Evolutionary conservation across 2,329 filamentous ascomycete genomes (phyloP), one percentile per base, ranked within the genome.

Genomic region (Cladosporium cucumerinum): DNA sequence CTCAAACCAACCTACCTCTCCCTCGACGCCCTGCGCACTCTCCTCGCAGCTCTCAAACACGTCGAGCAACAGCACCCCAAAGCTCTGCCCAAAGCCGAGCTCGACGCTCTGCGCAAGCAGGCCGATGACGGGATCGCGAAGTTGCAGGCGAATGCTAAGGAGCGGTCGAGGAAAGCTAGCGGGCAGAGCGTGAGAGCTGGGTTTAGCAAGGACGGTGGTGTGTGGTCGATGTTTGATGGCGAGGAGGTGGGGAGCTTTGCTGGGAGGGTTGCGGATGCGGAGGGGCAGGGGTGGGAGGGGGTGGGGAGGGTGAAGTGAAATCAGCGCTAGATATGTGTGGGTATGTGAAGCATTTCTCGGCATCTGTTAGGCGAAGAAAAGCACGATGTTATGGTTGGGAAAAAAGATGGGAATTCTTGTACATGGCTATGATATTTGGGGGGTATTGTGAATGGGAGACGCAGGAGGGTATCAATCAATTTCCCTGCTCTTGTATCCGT

Each of bases 211-310:
- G 65, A 65, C 10, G 59, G 25, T 12, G 61, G 55, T 30, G 25
- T 71, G 2, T 65, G 57, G 48, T 55, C 57, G n/a, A 66, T 60
- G 51, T 26, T 72, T 30, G 46, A 43, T 39, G 61, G 48, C 1
- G 64, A 69, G 28, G 58, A 48, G 18, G 25, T 72, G 30, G 59
- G 61, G 3, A 30, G 11, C 1, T 73, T 75, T 64, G 69, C 65
- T 18, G 64, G 69, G 51, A 64, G 52, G 28, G 67, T 72, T 12
- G 67, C 67, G 25, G 65, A 58, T 39, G 65, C 69, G 28, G 73
- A 69, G 49, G 68, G 52, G 26, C 69, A 71, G 51, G 73, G 73
- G 8, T 75, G 73, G 73, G 72, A 73, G 43, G 72, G 72, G 18
- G 65, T 75, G 11, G 63, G 54, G 28, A 69, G 66, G 61, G 65